Conservation (phyloP, 1,284 basidiomycete species). For the Ceratobasidium sp. region DNA sequence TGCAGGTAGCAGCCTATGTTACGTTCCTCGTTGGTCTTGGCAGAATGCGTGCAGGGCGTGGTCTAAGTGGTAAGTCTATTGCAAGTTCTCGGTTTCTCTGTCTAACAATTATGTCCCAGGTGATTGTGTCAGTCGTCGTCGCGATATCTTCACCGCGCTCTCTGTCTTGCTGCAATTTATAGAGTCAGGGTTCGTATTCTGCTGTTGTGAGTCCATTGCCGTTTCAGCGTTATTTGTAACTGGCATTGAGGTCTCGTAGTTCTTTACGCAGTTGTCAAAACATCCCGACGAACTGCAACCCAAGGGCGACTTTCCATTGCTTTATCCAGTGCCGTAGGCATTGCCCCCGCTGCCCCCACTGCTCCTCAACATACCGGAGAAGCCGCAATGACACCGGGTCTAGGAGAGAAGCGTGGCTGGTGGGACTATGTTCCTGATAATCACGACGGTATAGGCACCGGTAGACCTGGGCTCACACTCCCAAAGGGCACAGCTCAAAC, state of each 20-base stretch:
- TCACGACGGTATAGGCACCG: conserved; percentile 8
- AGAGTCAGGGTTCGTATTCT: conserved; percentile 69
- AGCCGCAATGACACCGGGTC: conserved; percentile 41
- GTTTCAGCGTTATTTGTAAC: conserved; percentile 4
- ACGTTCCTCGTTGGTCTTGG: conserved; percentile 63
- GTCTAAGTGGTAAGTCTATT: conserved; percentile 62
- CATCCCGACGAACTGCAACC: conserved; percentile 64
- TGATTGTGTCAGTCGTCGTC: conserved; percentile 58
- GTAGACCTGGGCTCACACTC: conserved; percentile 23
- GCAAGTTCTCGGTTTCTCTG: neutral
- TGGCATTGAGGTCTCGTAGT: conserved; percentile 58
- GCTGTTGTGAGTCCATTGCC: conserved; percentile 67
- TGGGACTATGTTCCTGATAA: conserved; percentile 65
- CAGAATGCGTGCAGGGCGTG: conserved; percentile 58
- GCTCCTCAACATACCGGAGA: conserved; percentile 50
- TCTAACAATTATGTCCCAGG: conserved; percentile 53
- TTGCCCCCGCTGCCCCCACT: conserved; percentile 50
- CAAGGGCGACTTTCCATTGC: conserved; percentile 69
- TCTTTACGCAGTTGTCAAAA: conserved; percentile 68
- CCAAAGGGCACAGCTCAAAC: neutral
- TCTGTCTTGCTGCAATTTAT: conserved; percentile 66
- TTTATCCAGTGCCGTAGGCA: conserved; percentile 62
- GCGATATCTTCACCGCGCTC: conserved; percentile 60
- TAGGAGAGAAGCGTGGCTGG: conserved; percentile 62
- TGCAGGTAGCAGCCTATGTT: conserved; percentile 61